Base-by-base conservation (phyloP, 805 yeast species). In the Kuraishia ogatae region DNA sequence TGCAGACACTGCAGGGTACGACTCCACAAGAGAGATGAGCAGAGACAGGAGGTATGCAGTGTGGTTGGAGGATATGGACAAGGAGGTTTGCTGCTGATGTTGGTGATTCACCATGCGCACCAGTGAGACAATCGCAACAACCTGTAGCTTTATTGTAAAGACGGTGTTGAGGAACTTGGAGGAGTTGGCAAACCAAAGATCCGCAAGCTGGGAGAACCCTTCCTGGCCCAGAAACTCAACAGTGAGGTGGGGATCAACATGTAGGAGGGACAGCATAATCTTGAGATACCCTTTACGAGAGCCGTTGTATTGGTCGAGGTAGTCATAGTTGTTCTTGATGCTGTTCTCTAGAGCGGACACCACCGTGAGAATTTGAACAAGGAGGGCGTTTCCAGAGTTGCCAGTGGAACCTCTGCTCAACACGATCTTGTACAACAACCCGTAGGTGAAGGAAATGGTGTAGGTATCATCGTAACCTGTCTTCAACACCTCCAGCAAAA, bases 101-200 rank as follows among this genome's bases (percentile, higher is more conserved):
- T 26, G 29, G 8, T 26, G 29, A 5, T 26, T 5, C 5, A 10
- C 29, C 29, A 26, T 6, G 10, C 29, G 8, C 5, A 26, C 10
- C 29, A 79, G 62, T 1, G 79, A 61, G 47, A 77, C 67, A 50
- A 78, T 63, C 0, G 81, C 75, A 62, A 81, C 64, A 5, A 78
- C 75, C 64, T 81, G 82, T 50, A 80, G 65, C 60, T 80, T 81
- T 58, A 82, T 71, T 26, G 83, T 84, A 59, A 78, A 80, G 21
- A 79, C 84, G 57, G 83, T 80, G 55, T 72, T 76, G 65, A 78
- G 73, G 56, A 57, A 48, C 10, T 71, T 74, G 49, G 68, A 76
- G 22, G 77, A 70, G 59, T 75, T 70, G 56, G 74, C 71, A 57
- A 79, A 71, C 83, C 83, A 80, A 58, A 78, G 66, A 57, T 75